A percentile compares a stretch with the other conserved stretches of the same genome.
Conservation (phyloP, 768 basidiomycete species). For the Pisolithus sp. region DNA sequence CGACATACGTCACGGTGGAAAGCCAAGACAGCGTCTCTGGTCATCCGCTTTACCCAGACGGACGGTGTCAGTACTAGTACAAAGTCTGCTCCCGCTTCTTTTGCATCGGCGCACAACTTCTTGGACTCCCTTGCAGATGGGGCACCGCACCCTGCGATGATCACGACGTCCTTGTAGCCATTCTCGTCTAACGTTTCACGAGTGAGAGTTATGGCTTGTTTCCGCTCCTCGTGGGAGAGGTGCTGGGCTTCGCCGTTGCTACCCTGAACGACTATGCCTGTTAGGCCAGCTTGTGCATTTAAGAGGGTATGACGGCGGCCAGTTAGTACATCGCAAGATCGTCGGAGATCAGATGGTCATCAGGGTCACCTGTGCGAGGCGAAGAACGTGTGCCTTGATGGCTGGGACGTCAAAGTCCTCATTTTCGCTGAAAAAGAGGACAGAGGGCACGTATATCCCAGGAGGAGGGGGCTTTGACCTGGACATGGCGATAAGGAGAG, state of each 20-base stretch:
- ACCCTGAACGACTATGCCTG: constrained; percentile 67
- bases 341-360: background rate
- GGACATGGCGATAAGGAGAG: too few relatives aligned
- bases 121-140: constrained; percentile 74
- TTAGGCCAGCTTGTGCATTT: constrained; percentile 53
- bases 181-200: constrained; percentile 67
- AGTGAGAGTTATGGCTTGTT: constrained; percentile 53
- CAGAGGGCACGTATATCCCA: constrained; percentile 74
- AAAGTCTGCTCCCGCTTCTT: constrained; percentile 77
- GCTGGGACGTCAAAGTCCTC: constrained; percentile 65
- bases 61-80: constrained; percentile 71
- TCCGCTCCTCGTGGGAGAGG: constrained; percentile 67
- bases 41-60: constrained; percentile 65
- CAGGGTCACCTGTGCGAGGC: constrained; percentile 58
- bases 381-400: constrained; percentile 62
- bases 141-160: constrained; percentile 82
- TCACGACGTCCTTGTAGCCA: constrained; percentile 57
- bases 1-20: constrained; percentile 56
- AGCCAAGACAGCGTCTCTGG: constrained; percentile 49
- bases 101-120: constrained; percentile 63
- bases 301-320: background rate
- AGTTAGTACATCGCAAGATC: constrained; percentile 12
- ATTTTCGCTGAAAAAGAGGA: constrained; percentile 64
- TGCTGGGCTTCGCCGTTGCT: constrained; percentile 76
- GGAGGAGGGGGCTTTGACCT: constrained; percentile 42